These are phyloP conservation scores for Salix suchowensis DNA, from an alignment of 345 rosid species.

Conservation along the genomic window DNA sequence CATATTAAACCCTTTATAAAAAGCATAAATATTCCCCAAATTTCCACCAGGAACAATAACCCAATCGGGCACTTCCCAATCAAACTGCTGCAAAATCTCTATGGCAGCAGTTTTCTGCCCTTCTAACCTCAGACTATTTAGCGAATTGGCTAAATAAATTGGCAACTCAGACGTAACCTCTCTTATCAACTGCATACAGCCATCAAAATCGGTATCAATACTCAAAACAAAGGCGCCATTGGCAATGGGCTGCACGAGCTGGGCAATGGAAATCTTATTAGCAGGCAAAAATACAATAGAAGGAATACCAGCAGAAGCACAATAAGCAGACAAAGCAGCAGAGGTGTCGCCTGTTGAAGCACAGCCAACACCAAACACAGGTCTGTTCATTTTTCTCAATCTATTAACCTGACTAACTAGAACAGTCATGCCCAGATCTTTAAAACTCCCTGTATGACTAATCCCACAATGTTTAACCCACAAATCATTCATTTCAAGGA, in stretches of 20 bases:
- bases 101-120: slow-evolving; percentile 32
- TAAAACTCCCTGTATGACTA: slow-evolving; percentile 28
- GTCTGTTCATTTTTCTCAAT: slow-evolving; percentile 24
- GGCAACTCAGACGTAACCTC: slow-evolving; percentile 26
- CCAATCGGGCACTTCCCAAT: slow-evolving; percentile 35
- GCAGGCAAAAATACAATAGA: slow-evolving; percentile 25
- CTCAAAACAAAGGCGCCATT: slow-evolving; percentile 31
- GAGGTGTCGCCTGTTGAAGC: slow-evolving; percentile 33
- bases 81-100: slow-evolving; percentile 29
- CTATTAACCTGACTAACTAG: slow-evolving; percentile 25
- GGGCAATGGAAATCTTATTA: slow-evolving; percentile 27
- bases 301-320: slow-evolving; percentile 26
- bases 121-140: slow-evolving; percentile 26
- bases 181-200: slow-evolving; percentile 25
- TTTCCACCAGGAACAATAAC: slow-evolving; percentile 27
- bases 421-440: slow-evolving; percentile 31
- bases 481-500: slow-evolving; percentile 23
- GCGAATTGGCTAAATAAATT: slow-evolving; percentile 23
- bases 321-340: slow-evolving; percentile 26
- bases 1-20: slow-evolving; percentile 29
- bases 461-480: slow-evolving; percentile 31
- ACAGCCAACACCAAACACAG: slow-evolving; percentile 24
- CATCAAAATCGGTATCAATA: slow-evolving; percentile 27
- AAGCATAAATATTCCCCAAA: slow-evolving; percentile 28
- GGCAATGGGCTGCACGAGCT: slow-evolving; percentile 31